Base-by-base conservation (phyloP, 78 protist species). In the Dictyostelium capitatum region DNA sequence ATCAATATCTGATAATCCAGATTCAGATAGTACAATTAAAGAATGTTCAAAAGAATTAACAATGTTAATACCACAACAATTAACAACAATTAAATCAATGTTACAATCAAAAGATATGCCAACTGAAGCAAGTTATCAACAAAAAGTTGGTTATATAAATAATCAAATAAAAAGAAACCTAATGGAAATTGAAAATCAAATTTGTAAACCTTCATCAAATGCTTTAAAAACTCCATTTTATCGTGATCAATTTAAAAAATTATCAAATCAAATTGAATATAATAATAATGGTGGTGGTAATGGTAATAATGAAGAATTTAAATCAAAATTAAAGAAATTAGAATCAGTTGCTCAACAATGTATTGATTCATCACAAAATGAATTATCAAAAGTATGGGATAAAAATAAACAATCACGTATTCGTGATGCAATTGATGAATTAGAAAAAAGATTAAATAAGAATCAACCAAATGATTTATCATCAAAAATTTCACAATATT, bases 81-180 rank as follows among this genome's bases (percentile, higher is more conserved):
- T 87, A 25, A 46, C 77, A 37, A 50, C 85, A 10, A 77, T 87
- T 14, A 87, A 87, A 48, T 73, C 79, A 65, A 73, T 82, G 41
- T n/a, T 87, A 20, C 79, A 59, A 65, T 28, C 85, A 30, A 65
- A 15, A 57, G 80, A 87, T 50, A 70, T 47, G 7, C 48, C 72
- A 20, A 70, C 50, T 1, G 84, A 70, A 32, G 56, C 74, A 15
- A n/a, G 72, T 10, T 47, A 47, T 30, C 84, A 77, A 41, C 43
- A 74, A 25, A 74, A 62, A 50, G 23, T 77, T 7, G 20, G 30
- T 9, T 54, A 64, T 20, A 64, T 64, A 19, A 70, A 72, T 51
- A 64, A 59, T 12, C 83, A 74, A 64, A 87, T 87, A 12, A 77
- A 57, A n/a, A 53, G 84, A 20, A 77, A 87, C 37, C 17, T 87